These are phyloP conservation scores for cucumber (Cucumis sativus) DNA, from an alignment of 306 rosid species.

Conservation along the genomic window Cucumber_9930_V3 NC_026655.2:7596501-7597000, in stretches of 20 bases:
- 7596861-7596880: neutral
- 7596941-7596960: neutral
- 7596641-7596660: neutral
- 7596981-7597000: neutral
- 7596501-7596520: conserved; percentile 96
- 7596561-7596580: no score
- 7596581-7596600: neutral
- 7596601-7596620: neutral
- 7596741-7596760: conserved; percentile 6
- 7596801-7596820: neutral
- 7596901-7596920: neutral
- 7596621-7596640: neutral
- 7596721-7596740: neutral
- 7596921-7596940: no score
- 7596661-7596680: neutral
- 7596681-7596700: neutral
- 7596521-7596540: conserved; percentile 31
- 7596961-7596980: neutral
- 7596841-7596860: neutral
- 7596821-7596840: neutral
- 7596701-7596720: neutral
- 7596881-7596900: conserved; percentile 1
- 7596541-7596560: no score
- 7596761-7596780: conserved; percentile 4
- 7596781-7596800: conserved; percentile 1